Percentiles rank a stretch among this genome's conserved stretches.
Evolutionary conservation across 116 monocot genomes (phyloP).

Genomic region (Zostera marina): DNA sequence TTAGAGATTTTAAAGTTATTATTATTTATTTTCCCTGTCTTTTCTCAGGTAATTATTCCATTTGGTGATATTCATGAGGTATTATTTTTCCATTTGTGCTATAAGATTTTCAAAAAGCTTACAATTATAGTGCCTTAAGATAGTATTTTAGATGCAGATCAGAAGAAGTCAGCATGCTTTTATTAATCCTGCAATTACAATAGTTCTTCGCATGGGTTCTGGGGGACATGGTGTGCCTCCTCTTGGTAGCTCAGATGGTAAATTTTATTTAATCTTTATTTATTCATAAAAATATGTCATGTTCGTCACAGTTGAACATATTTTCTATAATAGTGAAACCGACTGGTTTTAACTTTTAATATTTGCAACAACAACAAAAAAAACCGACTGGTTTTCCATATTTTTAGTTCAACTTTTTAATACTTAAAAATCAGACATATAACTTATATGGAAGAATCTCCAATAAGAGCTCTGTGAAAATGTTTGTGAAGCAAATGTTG

Average conservation of each 20-base stretch:
- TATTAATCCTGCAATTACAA: conserved; percentile 90
- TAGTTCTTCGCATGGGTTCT: conserved; percentile 86
- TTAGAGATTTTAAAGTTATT: background rate
- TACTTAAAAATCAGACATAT: too few relatives aligned
- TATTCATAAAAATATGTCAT: background rate
- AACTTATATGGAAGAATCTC: too few relatives aligned
- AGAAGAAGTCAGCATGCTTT: conserved; percentile 92
- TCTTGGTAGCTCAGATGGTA: conserved; percentile 88
- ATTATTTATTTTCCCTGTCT: background rate
- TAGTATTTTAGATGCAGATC: conserved; percentile 57
- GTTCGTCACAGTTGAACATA: background rate
- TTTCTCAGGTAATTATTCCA: conserved; percentile 66
- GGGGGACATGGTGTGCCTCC: conserved; percentile 99
- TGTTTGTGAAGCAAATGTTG: too few relatives aligned
- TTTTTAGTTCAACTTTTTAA: too few relatives aligned
- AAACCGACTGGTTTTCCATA: too few relatives aligned
- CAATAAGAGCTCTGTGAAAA: too few relatives aligned
- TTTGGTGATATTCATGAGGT: conserved; percentile 96
- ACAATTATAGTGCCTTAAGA: background rate
- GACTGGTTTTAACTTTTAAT: too few relatives aligned
- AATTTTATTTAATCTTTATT: background rate
- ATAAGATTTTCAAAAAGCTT: background rate
- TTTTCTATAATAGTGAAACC: background rate
- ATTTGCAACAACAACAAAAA: too few relatives aligned
- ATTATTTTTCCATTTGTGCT: background rate